Evolutionary conservation across 805 yeast species (phyloP).

Genomic region (Myxozyma kluyveri): DNA sequence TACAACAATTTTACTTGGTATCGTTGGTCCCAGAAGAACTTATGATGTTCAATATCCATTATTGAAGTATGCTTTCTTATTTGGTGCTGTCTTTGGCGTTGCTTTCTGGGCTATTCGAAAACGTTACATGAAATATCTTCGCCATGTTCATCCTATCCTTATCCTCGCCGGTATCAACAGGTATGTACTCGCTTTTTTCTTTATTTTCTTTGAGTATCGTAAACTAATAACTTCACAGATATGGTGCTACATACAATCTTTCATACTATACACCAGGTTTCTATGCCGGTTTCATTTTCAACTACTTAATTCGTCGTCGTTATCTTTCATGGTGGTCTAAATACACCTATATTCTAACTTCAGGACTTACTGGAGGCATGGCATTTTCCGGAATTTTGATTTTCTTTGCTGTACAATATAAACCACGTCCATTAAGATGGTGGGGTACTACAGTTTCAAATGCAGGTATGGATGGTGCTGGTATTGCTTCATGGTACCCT

Average conservation of each 20-base stretch:
- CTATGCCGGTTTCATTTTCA: conserved; percentile 50
- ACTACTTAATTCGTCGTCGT: conserved; percentile 53
- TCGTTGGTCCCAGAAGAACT: conserved; percentile 33
- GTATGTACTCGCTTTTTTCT: neutral
- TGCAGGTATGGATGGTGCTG: conserved; percentile 25
- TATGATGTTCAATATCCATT: conserved; percentile 28
- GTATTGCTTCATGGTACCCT: conserved; percentile 5
- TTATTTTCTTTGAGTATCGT: neutral
- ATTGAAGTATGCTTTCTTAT: conserved; percentile 31
- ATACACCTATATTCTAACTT: conserved; percentile 63
- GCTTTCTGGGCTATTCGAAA: conserved; percentile 19
- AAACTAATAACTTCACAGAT: conserved; percentile 3
- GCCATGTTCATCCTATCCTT: conserved; percentile 28
- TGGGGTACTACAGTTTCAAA: conserved; percentile 52
- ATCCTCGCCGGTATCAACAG: conserved; percentile 28
- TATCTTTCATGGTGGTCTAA: conserved; percentile 73
- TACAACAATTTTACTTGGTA: conserved; percentile 32
- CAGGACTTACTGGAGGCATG: conserved; percentile 64
- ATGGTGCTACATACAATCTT: conserved; percentile 20
- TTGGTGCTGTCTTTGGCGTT: conserved; percentile 27
- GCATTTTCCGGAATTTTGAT: conserved; percentile 60
- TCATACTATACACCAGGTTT: conserved; percentile 44
- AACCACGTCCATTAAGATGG: conserved; percentile 46
- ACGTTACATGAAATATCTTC: conserved; percentile 4
- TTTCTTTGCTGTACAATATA: conserved; percentile 49